Evolutionary conservation across 78 protist species (phyloP).

Genomic region (Emiliania huxleyi): DNA sequence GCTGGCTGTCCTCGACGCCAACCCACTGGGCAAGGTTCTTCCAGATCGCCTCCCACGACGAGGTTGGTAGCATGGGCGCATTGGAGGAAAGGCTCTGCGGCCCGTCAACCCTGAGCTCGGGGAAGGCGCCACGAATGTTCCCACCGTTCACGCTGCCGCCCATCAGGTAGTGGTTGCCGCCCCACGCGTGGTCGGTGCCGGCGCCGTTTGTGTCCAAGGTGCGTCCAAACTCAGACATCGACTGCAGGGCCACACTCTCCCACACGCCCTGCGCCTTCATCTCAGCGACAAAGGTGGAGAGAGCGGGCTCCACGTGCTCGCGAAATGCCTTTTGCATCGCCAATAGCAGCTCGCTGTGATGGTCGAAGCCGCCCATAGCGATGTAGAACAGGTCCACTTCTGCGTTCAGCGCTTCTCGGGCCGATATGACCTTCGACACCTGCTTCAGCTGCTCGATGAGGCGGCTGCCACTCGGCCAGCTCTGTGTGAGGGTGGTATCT

Average conservation of each 20-base stretch:
- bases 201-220: not conserved
- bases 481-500: too few relatives aligned
- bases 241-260: not conserved
- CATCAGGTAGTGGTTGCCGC: not conserved
- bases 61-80: not conserved
- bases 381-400: not conserved
- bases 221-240: not conserved
- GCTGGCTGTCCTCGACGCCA: not conserved
- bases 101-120: too few relatives aligned
- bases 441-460: too few relatives aligned
- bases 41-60: not conserved
- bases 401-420: too few relatives aligned
- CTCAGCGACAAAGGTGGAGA: not conserved
- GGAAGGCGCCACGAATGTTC: not conserved
- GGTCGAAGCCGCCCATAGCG: not conserved
- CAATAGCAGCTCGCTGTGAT: not conserved
- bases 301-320: not conserved
- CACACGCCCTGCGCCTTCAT: slow-evolving; percentile 25
- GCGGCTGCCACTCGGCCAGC: too few relatives aligned
- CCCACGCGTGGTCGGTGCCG: slow-evolving; percentile 34
- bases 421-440: too few relatives aligned
- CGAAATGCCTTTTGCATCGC: too few relatives aligned
- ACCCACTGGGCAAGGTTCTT: not conserved
- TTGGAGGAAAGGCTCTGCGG: not conserved
- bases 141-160: not conserved